Evolutionary conservation across 306 rosid genomes (phyloP), one percentile per base, ranked within the genome.

Genomic region (Quercus engelmannii): DNA sequence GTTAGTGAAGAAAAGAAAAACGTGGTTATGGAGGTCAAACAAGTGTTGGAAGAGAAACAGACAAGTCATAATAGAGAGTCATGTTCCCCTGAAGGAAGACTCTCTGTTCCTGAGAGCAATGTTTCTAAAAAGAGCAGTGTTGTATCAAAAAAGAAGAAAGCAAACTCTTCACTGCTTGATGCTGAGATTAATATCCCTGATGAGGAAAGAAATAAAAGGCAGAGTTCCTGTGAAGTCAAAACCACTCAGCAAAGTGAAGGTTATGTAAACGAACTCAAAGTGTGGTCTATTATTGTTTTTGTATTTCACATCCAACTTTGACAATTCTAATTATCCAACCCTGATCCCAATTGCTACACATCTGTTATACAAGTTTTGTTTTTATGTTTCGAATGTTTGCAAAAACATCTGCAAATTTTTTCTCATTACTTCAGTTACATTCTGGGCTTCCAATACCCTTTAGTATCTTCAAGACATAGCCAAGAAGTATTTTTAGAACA

Each of bases 241-340:
- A 76, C 31, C 64, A 20, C 21, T 79, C 55, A 31, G 33, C 77
- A 79, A 71, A 8, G 51, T 49, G 82, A 79, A 61, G 82, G 77
- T 71, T 43, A 46, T 38, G 35, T 78, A 71, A 41, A 59, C 25
- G 67, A 59, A 59, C 67, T 59, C 67, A 23, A 59, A 59, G 25
- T 23, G 67, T 59, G 5, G 33, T 59, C 67, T 21, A 23, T 23
- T 59, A 23, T 12, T 28, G 26, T 59, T 59, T 59, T 21, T 59
- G 17, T 74, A 5, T 74, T 12, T 79, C 54, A 3, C 59, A 35
- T 71, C 33, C 10, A 19, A 14, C 52, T 41, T 38, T 70, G 73
- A 6, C 26, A 1, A 26, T 43, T n/a, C 23, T 59, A 23, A 9
- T 21, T 59, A 59, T 11, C 17, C 30, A 59, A 59, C 17, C 31